Evolutionary conservation across 2,329 filamentous ascomycete genomes (phyloP).

Genomic region (Purpureocillium takamizusanense): DNA sequence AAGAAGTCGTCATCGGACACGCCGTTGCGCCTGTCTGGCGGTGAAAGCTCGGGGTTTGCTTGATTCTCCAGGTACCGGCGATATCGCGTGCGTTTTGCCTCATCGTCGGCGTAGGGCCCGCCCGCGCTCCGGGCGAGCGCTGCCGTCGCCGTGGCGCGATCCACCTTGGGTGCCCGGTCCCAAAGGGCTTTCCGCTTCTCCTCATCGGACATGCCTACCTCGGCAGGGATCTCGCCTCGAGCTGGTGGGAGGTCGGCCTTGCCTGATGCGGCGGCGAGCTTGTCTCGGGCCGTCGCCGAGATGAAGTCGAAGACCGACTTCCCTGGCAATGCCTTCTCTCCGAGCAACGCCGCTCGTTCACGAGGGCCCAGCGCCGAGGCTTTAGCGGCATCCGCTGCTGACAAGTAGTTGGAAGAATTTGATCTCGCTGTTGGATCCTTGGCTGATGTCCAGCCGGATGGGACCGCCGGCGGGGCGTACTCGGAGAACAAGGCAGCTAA

Average conservation of each 20-base stretch:
- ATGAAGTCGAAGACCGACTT: conserved; percentile 97
- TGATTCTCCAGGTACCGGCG: conserved; percentile 70
- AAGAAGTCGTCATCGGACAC: conserved; percentile 64
- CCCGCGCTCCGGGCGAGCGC: conserved; percentile 56
- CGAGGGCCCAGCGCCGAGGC: conserved; percentile 66
- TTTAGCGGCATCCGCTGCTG: conserved; percentile 70
- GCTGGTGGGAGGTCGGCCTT: conserved; percentile 70
- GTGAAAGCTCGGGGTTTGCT: conserved; percentile 34
- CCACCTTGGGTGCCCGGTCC: conserved; percentile 52
- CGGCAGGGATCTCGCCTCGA: conserved; percentile 61
- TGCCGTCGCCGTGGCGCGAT: conserved; percentile 57
- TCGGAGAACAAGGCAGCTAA: conserved; percentile 17
- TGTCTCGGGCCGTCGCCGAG: conserved; percentile 65
- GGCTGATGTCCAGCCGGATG: conserved; percentile 63
- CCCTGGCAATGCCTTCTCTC: conserved; percentile 68
- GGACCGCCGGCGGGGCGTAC: conserved; percentile 60
- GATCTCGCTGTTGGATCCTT: conserved; percentile 23
- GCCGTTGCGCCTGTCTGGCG: conserved; percentile 38
- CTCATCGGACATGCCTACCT: conserved; percentile 52
- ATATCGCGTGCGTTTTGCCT: conserved; percentile 72
- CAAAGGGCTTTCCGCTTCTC: conserved; percentile 51
- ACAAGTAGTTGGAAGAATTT: conserved; percentile 37
- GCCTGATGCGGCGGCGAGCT: conserved; percentile 67
- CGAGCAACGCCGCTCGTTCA: conserved; percentile 68
- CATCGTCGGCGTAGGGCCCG: conserved; percentile 76